Conservation (phyloP, 2,329 filamentous ascomycete genomes). For the Macroventuria anomochaeta region DNA sequence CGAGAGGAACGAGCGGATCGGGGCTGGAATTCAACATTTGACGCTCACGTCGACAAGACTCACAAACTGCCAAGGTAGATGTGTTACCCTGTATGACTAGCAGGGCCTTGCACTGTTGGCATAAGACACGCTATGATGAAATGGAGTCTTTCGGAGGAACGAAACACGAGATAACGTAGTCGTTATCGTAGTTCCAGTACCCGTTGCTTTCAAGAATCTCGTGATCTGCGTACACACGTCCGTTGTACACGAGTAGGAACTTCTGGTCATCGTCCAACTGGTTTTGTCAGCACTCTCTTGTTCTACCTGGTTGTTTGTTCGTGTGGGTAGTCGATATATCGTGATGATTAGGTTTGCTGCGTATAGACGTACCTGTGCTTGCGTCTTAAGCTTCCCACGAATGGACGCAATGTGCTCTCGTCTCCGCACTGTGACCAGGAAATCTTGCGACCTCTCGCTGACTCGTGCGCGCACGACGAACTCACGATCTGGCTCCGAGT, state of each 20-base stretch:
- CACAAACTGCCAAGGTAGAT: background rate
- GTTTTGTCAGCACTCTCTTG: slow-evolving; percentile 13
- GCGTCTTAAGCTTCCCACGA: slow-evolving; percentile 10
- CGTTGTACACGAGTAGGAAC: slow-evolving; percentile 79
- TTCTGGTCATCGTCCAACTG: slow-evolving; percentile 63
- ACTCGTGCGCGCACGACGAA: slow-evolving; percentile 10
- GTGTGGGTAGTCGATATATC: too few species aligned
- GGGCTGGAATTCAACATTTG: background rate
- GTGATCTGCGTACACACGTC: slow-evolving; percentile 76
- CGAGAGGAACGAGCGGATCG: background rate
- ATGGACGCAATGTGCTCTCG: slow-evolving; percentile 9
- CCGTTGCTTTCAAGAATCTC: slow-evolving; percentile 67
- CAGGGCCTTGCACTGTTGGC: background rate
- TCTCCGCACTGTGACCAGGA: background rate
- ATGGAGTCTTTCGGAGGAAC: background rate
- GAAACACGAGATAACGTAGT: slow-evolving; percentile 62
- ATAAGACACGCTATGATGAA: background rate
- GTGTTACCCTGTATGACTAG: too few species aligned
- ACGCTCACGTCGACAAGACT: background rate
- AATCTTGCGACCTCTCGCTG: slow-evolving; percentile 1
- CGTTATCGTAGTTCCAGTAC: slow-evolving; percentile 72
- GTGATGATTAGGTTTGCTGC: background rate
- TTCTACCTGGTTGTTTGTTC: background rate
- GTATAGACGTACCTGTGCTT: slow-evolving; percentile 9
- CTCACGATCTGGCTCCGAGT: slow-evolving; percentile 5